Percentiles rank a stretch among this genome's conserved stretches.
Conservation (phyloP, 495 filamentous ascomycete genomes). For the Oidiodendron maius region DNA sequence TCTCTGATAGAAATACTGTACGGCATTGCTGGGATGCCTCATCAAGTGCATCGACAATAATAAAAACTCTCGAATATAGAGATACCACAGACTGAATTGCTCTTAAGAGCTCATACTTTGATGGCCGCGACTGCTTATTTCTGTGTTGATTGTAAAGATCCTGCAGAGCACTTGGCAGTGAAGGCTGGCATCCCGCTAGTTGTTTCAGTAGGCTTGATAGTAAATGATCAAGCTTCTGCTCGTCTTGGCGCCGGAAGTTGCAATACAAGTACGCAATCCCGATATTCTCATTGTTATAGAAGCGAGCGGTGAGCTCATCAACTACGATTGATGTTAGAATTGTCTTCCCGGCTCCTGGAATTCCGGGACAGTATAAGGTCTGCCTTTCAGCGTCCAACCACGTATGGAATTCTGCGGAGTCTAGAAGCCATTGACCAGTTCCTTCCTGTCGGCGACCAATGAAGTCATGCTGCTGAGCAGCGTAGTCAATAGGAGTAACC, state of each 20-base stretch:
- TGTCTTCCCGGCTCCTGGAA: neutral
- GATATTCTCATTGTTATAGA: conserved; percentile 1
- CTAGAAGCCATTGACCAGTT: no score
- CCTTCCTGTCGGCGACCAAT: conserved; percentile 26
- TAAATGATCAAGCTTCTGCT: no score
- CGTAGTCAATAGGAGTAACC: conserved; percentile 23
- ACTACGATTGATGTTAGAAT: neutral
- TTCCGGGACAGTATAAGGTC: no score
- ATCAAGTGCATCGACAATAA: conserved; percentile 43
- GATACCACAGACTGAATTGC: conserved; percentile 16
- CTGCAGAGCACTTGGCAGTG: no score
- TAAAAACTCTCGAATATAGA: conserved; percentile 26
- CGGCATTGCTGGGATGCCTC: conserved; percentile 28
- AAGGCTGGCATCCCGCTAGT: no score
- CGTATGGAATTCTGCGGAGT: conserved; percentile 8
- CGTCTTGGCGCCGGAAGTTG: neutral
- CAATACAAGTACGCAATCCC: conserved; percentile 7
- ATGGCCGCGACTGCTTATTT: conserved; percentile 23
- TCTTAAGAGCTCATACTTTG: conserved; percentile 17
- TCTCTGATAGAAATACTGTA: conserved; percentile 22
- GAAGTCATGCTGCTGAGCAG: conserved; percentile 29
- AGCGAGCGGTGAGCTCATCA: neutral
- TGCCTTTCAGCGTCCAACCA: neutral
- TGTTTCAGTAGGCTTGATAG: no score
- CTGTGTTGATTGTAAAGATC: no score